phyloP scores from a whole-genome alignment of 768 basidiomycete species.

The Suillus placidus region DNA sequence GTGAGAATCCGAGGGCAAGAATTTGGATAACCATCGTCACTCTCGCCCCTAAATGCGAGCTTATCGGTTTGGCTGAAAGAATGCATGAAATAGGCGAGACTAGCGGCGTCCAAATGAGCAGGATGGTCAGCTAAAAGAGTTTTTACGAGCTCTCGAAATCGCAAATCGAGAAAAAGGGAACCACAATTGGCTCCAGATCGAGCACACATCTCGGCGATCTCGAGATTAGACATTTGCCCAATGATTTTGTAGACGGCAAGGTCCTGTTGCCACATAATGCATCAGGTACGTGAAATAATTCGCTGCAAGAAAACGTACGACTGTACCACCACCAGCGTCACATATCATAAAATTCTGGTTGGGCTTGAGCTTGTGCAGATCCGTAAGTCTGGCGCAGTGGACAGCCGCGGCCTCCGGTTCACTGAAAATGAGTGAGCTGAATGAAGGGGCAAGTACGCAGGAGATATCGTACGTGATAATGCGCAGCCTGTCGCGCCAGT shows the following conservation, averaged over 20 bases:
- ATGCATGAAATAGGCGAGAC: conserved; percentile 86
- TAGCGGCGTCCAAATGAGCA: conserved; percentile 78
- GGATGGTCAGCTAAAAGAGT: conserved; percentile 83
- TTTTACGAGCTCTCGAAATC: conserved; percentile 81
- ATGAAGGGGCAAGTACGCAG: conserved; percentile 3
- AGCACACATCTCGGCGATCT: conserved; percentile 90
- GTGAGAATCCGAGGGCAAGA: conserved; percentile 5
- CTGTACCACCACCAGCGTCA: conserved; percentile 87
- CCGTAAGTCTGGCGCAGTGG: conserved; percentile 81
- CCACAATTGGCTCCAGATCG: conserved; percentile 88
- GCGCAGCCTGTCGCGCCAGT: conserved; percentile 79
- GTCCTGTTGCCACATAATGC: conserved; percentile 25
- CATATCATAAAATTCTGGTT: conserved; percentile 91
- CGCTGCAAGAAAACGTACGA: conserved; percentile 40
- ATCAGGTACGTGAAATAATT: conserved; percentile 25
- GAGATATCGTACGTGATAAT: conserved; percentile 66
- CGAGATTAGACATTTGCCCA: conserved; percentile 77
- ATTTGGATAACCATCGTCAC: conserved; percentile 66
- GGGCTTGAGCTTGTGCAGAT: conserved; percentile 75
- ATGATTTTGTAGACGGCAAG: conserved; percentile 75
- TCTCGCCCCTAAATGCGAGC: conserved; percentile 68
- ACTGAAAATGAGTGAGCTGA: conserved; percentile 33
- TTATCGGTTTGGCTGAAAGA: conserved; percentile 91
- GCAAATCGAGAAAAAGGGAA: conserved; percentile 83
- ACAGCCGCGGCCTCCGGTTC: conserved; percentile 89